These are phyloP conservation scores for Canna indica DNA, from an alignment of 176 grass and related monocot species.

Conservation along the genomic window DNA sequence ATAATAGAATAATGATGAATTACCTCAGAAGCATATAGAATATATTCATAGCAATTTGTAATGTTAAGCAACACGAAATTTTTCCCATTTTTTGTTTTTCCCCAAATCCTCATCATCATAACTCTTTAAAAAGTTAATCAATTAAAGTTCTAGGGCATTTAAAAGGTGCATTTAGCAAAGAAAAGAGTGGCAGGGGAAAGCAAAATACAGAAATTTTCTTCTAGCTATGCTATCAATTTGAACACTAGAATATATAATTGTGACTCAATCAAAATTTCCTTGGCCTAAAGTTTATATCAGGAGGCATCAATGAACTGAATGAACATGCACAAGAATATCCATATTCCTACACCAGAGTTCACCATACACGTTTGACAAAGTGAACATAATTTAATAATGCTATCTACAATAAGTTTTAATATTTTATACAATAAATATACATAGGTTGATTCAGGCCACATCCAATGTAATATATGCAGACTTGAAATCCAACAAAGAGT, in stretches of 20 bases:
- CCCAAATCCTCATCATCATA: too few relatives aligned
- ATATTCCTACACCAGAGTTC: not conserved
- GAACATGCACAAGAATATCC: not conserved
- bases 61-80: too few relatives aligned
- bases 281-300: not conserved
- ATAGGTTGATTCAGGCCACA: not conserved
- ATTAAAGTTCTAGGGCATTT: not conserved
- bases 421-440: not conserved
- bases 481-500: too few relatives aligned
- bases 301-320: too few relatives aligned
- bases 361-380: not conserved
- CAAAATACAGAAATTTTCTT: not conserved
- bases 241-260: not conserved
- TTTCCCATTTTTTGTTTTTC: too few relatives aligned
- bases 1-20: too few relatives aligned
- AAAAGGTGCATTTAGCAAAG: not conserved
- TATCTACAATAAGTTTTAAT: not conserved
- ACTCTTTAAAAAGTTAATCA: not conserved
- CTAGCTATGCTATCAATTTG: not conserved
- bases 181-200: not conserved
- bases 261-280: not conserved
- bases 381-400: not conserved
- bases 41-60: too few relatives aligned
- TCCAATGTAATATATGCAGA: not conserved
- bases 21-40: too few relatives aligned